phyloP scores from a whole-genome alignment of 2,329 filamentous ascomycete genomes.

The Sclerotinia trifoliorum region DNA sequence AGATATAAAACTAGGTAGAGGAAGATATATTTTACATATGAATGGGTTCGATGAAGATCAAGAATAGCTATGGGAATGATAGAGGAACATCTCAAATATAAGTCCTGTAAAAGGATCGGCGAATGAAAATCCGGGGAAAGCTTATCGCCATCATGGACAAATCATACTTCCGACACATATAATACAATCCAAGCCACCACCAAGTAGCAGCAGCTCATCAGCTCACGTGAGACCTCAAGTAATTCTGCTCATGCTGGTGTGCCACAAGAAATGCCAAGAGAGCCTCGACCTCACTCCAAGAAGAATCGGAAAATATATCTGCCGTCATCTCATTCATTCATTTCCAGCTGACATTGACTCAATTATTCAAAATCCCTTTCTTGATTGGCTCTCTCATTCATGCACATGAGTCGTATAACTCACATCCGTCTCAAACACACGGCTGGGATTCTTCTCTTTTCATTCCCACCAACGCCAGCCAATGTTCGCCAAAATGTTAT shows the following conservation, averaged over 20 bases:
- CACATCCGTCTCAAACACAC: background rate
- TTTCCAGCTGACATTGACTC: no score
- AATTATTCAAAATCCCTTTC: background rate
- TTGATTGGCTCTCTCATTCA: background rate
- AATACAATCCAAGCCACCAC: background rate
- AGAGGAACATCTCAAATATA: background rate
- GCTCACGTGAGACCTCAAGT: slow-evolving; percentile 4
- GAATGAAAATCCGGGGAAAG: slow-evolving; percentile 1
- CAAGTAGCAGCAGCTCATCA: no score
- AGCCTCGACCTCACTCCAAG: background rate
- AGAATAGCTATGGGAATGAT: background rate
- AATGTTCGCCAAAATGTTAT: background rate
- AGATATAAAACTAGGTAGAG: background rate
- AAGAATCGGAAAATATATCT: background rate
- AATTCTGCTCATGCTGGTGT: background rate
- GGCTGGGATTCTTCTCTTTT: background rate
- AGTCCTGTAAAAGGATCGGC: background rate
- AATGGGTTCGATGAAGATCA: background rate
- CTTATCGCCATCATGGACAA: background rate
- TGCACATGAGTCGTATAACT: background rate
- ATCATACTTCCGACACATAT: background rate
- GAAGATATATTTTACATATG: background rate
- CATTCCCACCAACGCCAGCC: background rate
- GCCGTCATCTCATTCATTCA: background rate
- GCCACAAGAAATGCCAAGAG: background rate